Evolutionary conservation across 192 early-diverging fungal species (phyloP).

Genomic region (Geranomyces michiganensis): DNA sequence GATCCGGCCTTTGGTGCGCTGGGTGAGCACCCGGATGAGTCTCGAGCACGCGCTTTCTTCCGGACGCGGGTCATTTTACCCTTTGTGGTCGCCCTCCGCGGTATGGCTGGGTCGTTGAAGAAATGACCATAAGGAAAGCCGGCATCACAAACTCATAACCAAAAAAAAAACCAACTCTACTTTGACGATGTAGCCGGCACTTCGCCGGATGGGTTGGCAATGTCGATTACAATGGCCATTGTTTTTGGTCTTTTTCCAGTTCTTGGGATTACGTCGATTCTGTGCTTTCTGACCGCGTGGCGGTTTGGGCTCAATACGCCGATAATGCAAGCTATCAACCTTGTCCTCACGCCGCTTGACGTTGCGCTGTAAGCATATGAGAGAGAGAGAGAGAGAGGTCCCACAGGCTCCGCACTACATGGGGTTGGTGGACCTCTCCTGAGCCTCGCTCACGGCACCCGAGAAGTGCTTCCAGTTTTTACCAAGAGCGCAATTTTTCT

Average conservation of each 20-base stretch:
- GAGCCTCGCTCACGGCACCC: neutral
- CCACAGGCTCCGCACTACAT: neutral
- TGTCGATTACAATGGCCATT: conserved; percentile 28
- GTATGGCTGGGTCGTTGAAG: neutral
- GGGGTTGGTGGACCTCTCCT: too few species aligned
- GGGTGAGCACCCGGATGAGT: neutral
- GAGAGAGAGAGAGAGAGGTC: neutral
- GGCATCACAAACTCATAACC: too few species aligned
- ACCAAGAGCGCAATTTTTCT: neutral
- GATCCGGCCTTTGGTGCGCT: too few species aligned
- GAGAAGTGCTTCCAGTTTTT: neutral
- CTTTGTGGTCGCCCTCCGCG: neutral
- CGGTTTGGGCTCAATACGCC: conserved; percentile 29
- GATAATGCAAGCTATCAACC: conserved; percentile 34
- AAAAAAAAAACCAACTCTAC: too few species aligned
- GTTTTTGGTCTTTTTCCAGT: conserved; percentile 32
- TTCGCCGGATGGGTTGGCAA: conserved; percentile 22
- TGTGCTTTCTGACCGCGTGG: conserved; percentile 28
- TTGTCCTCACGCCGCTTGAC: conserved; percentile 31
- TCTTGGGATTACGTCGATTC: conserved; percentile 24
- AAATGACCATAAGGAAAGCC: too few species aligned
- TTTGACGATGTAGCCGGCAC: conserved; percentile 9
- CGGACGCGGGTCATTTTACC: conserved; percentile 1
- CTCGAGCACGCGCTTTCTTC: neutral
- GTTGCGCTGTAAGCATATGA: conserved; percentile 20